Evolutionary conservation across 1,284 basidiomycete genomes (phyloP).

Genomic region (Ceratobasidium sp.): DNA sequence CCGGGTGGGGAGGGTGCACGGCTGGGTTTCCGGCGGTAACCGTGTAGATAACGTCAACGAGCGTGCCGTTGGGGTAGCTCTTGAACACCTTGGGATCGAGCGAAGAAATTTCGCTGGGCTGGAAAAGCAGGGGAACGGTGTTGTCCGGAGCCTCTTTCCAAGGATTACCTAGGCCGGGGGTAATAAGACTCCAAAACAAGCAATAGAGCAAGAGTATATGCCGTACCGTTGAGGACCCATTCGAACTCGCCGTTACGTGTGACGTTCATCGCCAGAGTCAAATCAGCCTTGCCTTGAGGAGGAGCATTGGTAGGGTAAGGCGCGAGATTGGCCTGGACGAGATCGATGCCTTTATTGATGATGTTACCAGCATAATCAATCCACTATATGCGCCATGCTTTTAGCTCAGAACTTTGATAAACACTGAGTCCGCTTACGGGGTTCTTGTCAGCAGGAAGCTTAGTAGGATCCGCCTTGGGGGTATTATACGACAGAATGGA

Average conservation of each 20-base stretch:
- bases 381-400: constrained; percentile 9
- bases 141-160: constrained; percentile 13
- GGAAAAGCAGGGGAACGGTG: constrained; percentile 19
- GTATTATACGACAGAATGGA: constrained; percentile 39
- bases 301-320: constrained; percentile 38
- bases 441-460: constrained; percentile 25
- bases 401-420: too few relatives aligned
- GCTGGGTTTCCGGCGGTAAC: constrained; percentile 34
- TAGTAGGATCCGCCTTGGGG: constrained; percentile 11
- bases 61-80: constrained; percentile 23
- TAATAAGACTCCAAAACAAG: neutral
- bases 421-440: neutral
- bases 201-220: neutral
- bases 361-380: constrained; percentile 45
- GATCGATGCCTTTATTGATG: constrained; percentile 24
- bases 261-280: constrained; percentile 33
- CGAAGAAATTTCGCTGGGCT: constrained; percentile 10
- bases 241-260: constrained; percentile 22
- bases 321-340: constrained; percentile 18
- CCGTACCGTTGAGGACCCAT: constrained; percentile 37
- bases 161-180: neutral
- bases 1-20: constrained; percentile 17
- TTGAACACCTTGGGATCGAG: constrained; percentile 32
- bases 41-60: constrained; percentile 41
- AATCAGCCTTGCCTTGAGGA: constrained; percentile 32